Evolutionary conservation across 139 green algal genomes (phyloP), one percentile per base, ranked within the genome.

Genomic region (Chlorella vulgaris): DNA sequence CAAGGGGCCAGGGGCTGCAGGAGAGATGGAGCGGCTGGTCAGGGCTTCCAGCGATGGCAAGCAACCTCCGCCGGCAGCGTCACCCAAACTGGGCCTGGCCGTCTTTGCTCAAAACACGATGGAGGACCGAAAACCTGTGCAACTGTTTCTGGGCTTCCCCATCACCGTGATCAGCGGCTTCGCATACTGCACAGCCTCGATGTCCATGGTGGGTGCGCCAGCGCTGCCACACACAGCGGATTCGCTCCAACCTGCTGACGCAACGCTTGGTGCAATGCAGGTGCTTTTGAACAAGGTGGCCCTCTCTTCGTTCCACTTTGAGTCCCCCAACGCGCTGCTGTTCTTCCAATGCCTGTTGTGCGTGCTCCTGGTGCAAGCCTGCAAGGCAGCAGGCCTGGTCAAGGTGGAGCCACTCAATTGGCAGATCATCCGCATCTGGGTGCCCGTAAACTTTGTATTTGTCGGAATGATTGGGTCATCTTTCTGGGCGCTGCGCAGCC

Each of bases 371-470:
- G 93, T 96, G 18, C 89, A 93, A 51, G 2, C 83, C 0, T 91
- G 81, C 76, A 78, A 90, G 40, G 33, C 88, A 10, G 3, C 90
- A 18, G 91, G 91, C 15, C 53, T 93, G 0, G 81, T 96, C 65
- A 90, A 70, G 63, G 69, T 95, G 51, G 89, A 96, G 84, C 90
- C 91, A 3, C 80, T 94, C 10, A 92, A 88, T 74, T 81, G 50
- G 75, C 85, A 91, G 28, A 84, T 96, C 24, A n/a, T 83, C 1
- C 38, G 29, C 3, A 60, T 88, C 29, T 88, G 96, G 96, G 69
- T 96, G 40, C 96, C 96, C 4, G 92, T 98, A 22, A 99, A 99
- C 82, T 21, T 97, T 38, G 93, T 99, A 22, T 99, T 99, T 83
- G 96, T 99, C 31, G 88, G 88, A 50, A 97, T 98, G 93, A 91